Percentiles rank a stretch among this genome's conserved stretches.
Evolutionary conservation across 2,329 filamentous ascomycete species (phyloP).

Genomic region (Coniochaeta sp.): DNA sequence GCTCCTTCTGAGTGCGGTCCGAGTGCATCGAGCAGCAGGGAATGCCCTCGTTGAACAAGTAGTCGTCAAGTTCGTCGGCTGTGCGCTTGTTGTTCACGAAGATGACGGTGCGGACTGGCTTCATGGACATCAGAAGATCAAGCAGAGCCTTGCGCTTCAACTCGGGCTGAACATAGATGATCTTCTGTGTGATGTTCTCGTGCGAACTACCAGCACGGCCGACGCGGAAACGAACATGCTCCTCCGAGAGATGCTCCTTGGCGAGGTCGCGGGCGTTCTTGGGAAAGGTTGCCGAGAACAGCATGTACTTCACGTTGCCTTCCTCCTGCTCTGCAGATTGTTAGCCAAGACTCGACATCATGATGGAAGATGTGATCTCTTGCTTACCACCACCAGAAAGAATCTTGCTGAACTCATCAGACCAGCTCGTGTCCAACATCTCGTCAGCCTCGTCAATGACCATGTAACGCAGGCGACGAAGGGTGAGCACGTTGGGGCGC

Average conservation of each 20-base stretch:
- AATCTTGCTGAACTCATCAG: constrained; percentile 65
- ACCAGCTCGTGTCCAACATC: constrained; percentile 75
- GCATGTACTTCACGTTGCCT: constrained; percentile 60
- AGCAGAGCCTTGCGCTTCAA: constrained; percentile 65
- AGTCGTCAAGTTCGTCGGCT: constrained; percentile 83
- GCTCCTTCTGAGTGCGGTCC: constrained; percentile 81
- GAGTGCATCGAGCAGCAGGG: constrained; percentile 85
- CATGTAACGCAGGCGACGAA: constrained; percentile 70
- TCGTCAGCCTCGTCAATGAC: constrained; percentile 95
- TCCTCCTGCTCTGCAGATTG: constrained; percentile 60
- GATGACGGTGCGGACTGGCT: constrained; percentile 73
- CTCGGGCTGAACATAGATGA: constrained; percentile 58
- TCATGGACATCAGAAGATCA: constrained; percentile 62
- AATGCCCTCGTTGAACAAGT: constrained; percentile 68
- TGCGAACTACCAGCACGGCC: constrained; percentile 82
- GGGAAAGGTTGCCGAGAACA: constrained; percentile 95
- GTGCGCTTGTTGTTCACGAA: constrained; percentile 78
- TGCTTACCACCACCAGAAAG: constrained; percentile 71
- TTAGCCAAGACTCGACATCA: constrained; percentile 17
- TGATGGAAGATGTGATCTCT: constrained; percentile 4
- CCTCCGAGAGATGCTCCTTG: constrained; percentile 62
- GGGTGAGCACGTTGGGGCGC: constrained; percentile 57
- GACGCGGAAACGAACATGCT: constrained; percentile 74
- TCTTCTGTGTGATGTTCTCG: constrained; percentile 70
- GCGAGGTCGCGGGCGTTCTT: constrained; percentile 71